Evolutionary conservation across 179 eudicot genomes (phyloP).

Genomic region (Amaranthus tricolor): DNA sequence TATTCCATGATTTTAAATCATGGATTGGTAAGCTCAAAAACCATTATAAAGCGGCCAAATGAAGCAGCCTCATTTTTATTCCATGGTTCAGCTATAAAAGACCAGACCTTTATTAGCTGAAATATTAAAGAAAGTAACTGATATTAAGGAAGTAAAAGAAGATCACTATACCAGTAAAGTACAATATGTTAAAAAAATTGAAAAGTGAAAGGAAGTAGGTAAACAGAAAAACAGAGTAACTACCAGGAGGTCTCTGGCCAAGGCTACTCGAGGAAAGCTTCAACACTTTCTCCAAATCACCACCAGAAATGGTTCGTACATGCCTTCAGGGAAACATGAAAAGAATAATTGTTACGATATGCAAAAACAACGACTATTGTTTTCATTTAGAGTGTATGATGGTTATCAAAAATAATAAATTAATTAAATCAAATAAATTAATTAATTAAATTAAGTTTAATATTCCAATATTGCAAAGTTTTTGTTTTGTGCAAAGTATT

Average conservation of each 20-base stretch:
- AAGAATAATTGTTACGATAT: not conserved
- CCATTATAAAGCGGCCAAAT: too few relatives aligned
- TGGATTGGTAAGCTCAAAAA: too few relatives aligned
- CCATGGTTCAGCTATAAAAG: not conserved
- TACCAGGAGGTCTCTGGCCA: slow-evolving; percentile 71
- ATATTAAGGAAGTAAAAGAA: not conserved
- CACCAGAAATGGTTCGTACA: slow-evolving; percentile 69
- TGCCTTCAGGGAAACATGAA: slow-evolving; percentile 44
- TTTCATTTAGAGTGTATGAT: too few relatives aligned
- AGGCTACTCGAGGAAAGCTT: slow-evolving; percentile 47
- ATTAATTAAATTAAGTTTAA: too few relatives aligned
- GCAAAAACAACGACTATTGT: not conserved
- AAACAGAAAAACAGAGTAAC: slow-evolving; percentile 3
- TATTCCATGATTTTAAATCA: too few relatives aligned
- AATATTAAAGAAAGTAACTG: not conserved
- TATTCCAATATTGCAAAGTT: too few relatives aligned
- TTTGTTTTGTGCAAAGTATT: too few relatives aligned
- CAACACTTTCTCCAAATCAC: slow-evolving; percentile 69
- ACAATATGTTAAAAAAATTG: not conserved
- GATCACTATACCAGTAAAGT: not conserved
- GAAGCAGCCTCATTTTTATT: too few relatives aligned
- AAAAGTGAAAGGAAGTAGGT: not conserved
- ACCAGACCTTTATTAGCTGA: not conserved
- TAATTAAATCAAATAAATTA: too few relatives aligned
- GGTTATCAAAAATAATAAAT: too few relatives aligned